Evolutionary conservation across 75 land plant species (phyloP), one percentile per base, ranked within the genome.

Genomic region (Picea glauca): DNA sequence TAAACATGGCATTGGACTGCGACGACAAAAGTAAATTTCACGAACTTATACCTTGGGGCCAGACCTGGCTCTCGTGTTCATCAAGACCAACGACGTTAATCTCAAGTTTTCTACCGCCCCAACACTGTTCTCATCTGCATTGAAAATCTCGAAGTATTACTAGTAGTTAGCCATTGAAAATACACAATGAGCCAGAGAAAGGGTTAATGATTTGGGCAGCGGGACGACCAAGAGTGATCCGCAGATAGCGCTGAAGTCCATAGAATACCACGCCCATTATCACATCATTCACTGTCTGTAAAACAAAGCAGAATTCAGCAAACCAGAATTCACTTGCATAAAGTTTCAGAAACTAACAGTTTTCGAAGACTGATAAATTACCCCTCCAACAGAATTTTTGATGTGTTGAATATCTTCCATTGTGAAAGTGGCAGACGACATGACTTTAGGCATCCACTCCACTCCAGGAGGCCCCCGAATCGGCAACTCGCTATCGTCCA

Each of bases 401-500:
- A 65, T 3, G 31, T 32, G 3, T 32, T 5, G 5, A 31, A 65
- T 13, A 14, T 32, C 68, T 30, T 64, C 0, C 2, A 64, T 31
- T 2, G 33, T 12, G 32, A 64, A 13, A 15, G 4, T 31, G 66
- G 14, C 21, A 13, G 66, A 31, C 1, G 66, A 3, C 66, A 64
- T 64, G 31, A 30, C 35, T 64, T 64, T 64, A 31, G 66, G 66
- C 66, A 64, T 12, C 66, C 26, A 13, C 66, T 61, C 62, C 62
- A 61, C 62, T 61, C 62, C 62, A 61, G 62, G 62, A n/a, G 3
- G n/a, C n/a, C 95, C 98, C 70, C 88, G 91, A 17, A 93, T 38
- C 1, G 91, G 82, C 26, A 88, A 88, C 3, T 75, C 35, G 58
- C 91, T 89, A 60, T 94, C 95, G 75, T 82, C 83, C 77, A 87